Evolutionary conservation across 352 stramenopile genomes (phyloP).

Genomic region (Globisporangium nodosum): DNA sequence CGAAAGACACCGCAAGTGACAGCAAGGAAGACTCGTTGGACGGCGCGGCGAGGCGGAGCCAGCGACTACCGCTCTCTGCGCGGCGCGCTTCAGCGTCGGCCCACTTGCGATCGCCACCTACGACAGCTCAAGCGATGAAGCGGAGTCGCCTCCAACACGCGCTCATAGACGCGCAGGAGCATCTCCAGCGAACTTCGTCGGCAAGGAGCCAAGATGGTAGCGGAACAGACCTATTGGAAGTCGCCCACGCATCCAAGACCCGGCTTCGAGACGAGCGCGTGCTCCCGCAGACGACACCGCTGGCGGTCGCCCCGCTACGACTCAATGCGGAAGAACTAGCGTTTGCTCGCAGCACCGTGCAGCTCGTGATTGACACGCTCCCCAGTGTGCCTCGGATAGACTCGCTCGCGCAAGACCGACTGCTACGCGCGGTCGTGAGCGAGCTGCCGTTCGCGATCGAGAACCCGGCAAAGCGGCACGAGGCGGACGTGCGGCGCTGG

Average conservation of each 20-base stretch:
- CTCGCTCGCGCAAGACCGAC: background rate
- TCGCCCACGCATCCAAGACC: background rate
- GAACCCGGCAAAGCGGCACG: conserved; percentile 7
- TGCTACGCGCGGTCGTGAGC: background rate
- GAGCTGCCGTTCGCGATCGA: conserved; percentile 9
- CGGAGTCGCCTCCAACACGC: conserved; percentile 16
- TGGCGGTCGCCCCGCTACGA: background rate
- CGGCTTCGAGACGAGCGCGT: too few relatives aligned
- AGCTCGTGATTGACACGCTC: conserved; percentile 1
- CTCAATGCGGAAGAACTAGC: background rate
- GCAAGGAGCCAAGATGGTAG: background rate
- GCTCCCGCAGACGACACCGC: too few relatives aligned
- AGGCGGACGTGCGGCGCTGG: conserved; percentile 21
- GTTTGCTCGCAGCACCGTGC: conserved; percentile 2
- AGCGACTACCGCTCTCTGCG: background rate
- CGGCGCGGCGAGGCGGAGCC: background rate
- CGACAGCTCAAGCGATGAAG: conserved; percentile 7
- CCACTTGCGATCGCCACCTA: background rate
- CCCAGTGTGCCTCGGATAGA: background rate
- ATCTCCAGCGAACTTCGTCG: background rate
- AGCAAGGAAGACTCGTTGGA: background rate
- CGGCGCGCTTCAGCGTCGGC: background rate
- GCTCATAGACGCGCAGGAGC: conserved; percentile 11
- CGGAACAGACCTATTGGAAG: background rate
- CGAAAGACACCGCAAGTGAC: background rate